phyloP scores from a whole-genome alignment of 2,329 filamentous ascomycete genomes.

The Xylaria arbuscula region DNA sequence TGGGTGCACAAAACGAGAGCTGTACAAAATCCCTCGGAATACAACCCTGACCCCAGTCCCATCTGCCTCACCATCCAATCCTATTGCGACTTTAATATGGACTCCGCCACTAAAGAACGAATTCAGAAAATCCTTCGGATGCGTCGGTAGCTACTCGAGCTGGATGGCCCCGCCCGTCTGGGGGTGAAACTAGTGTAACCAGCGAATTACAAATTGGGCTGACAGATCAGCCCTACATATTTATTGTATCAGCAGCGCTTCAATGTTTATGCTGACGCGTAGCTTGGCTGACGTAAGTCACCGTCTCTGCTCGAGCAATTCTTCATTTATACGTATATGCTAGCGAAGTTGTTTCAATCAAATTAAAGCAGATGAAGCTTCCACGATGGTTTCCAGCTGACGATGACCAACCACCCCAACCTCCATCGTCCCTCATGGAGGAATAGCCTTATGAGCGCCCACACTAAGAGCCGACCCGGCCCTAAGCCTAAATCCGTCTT shows the following conservation, averaged over 20 bases:
- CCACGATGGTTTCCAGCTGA: neutral
- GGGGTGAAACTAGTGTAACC: constrained; percentile 9
- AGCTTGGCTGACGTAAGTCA: constrained; percentile 10
- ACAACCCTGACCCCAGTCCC: constrained; percentile 33
- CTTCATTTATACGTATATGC: neutral
- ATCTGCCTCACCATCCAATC: constrained; percentile 27
- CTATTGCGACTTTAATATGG: constrained; percentile 23
- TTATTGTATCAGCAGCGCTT: neutral
- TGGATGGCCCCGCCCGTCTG: constrained; percentile 16
- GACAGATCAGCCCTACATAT: constrained; percentile 22
- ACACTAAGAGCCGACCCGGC: neutral
- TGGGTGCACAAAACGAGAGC: constrained; percentile 22
- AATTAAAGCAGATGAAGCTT: constrained; percentile 5
- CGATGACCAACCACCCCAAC: constrained; percentile 6
- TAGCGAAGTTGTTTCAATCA: neutral
- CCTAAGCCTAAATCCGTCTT: neutral
- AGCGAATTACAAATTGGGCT: constrained; percentile 30
- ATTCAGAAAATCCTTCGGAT: constrained; percentile 36
- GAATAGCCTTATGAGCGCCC: neutral
- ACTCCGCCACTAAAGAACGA: constrained; percentile 25
- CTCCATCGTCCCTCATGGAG: neutral
- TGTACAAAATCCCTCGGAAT: constrained; percentile 30
- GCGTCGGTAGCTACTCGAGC: constrained; percentile 28
- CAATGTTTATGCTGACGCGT: neutral
- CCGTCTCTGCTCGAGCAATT: neutral